Base-by-base conservation (phyloP, 306 rosid genomes). In the Sindora glabra region DNA sequence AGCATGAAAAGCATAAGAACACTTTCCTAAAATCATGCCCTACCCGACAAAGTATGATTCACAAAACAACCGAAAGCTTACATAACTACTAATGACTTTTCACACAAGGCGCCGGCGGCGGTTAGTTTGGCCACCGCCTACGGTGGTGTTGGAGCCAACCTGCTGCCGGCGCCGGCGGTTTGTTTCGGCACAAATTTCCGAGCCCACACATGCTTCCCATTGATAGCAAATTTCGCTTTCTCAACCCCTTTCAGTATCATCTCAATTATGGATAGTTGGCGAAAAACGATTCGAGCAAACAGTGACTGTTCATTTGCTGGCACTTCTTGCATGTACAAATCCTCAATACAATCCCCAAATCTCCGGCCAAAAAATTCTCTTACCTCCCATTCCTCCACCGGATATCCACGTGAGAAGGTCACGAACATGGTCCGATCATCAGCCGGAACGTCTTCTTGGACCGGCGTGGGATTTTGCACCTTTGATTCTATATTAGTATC, bases 171-270 rank as follows among this genome's bases (percentile, higher is more conserved):
- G 51, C 47, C 10, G 56, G 29, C 48, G 54, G 15, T 2, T 38
- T 69, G 69, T 39, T 74, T 89, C 0, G 96, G 89, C 14, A 80
- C 82, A 47, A 77, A 90, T 34, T 75, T 84, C 9, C 96, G 17
- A 8, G 80, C 87, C 90, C 97, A 90, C 0, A 83, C 84, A 36
- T 90, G 90, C 58, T 87, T 90, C 4, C 94, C 94, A 44, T 80
- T 84, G 60, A 90, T 87, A 1, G 78, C 52, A 40, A 80, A 87
- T 26, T 87, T 90, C 2, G 59, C 88, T 22, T 74, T 87, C 0
- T 6, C 17, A 22, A 29, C 52, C 2, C 94, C 94, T 10, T 64
- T 15, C 3, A 90, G 81, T 6, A 90, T 71, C 57, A 11, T 9
- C 1, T 82, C 79, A 62, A 84, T 73, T 32, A 75, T 67, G 1